These are phyloP conservation scores for Halophytophthora batemanensis DNA, from an alignment of 352 stramenopile genomes.

Conservation along the genomic window DNA sequence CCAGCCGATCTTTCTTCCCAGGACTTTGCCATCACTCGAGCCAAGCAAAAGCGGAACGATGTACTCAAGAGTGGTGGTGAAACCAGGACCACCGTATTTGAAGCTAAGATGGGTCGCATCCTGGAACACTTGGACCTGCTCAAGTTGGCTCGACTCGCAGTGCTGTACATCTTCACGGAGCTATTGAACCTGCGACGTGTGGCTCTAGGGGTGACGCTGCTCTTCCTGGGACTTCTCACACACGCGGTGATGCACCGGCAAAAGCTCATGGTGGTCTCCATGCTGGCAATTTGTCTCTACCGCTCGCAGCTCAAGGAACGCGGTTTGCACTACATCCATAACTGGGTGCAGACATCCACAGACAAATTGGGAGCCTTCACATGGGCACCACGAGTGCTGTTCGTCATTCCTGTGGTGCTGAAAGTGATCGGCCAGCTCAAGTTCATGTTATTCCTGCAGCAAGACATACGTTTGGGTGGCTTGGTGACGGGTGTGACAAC, in stretches of 20 bases:
- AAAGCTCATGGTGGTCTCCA: slow-evolving; percentile 72
- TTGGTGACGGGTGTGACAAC: slow-evolving; percentile 36
- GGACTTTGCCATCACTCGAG: not conserved
- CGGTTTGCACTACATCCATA: slow-evolving; percentile 25
- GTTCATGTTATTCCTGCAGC: slow-evolving; percentile 71
- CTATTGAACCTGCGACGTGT: slow-evolving; percentile 50
- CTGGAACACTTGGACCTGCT: slow-evolving; percentile 51
- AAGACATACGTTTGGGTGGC: slow-evolving; percentile 36
- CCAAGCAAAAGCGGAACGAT: slow-evolving; percentile 4
- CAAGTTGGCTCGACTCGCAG: slow-evolving; percentile 48
- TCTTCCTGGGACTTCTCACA: slow-evolving; percentile 48
- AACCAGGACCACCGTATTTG: slow-evolving; percentile 34
- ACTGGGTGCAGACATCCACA: slow-evolving; percentile 56
- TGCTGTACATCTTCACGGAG: slow-evolving; percentile 53
- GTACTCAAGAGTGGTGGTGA: slow-evolving; percentile 8
- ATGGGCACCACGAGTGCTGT: slow-evolving; percentile 48
- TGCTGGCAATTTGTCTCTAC: slow-evolving; percentile 62
- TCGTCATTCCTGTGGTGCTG: slow-evolving; percentile 55
- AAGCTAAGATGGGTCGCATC: slow-evolving; percentile 51
- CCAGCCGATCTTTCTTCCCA: not conserved
- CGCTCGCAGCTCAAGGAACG: slow-evolving; percentile 50
- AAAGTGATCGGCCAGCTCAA: slow-evolving; percentile 71
- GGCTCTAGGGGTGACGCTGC: slow-evolving; percentile 35
- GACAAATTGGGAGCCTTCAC: slow-evolving; percentile 65
- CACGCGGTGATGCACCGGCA: slow-evolving; percentile 63